Evolutionary conservation across 805 yeast species (phyloP).

Genomic region (Metschnikowia kunwiensis): DNA sequence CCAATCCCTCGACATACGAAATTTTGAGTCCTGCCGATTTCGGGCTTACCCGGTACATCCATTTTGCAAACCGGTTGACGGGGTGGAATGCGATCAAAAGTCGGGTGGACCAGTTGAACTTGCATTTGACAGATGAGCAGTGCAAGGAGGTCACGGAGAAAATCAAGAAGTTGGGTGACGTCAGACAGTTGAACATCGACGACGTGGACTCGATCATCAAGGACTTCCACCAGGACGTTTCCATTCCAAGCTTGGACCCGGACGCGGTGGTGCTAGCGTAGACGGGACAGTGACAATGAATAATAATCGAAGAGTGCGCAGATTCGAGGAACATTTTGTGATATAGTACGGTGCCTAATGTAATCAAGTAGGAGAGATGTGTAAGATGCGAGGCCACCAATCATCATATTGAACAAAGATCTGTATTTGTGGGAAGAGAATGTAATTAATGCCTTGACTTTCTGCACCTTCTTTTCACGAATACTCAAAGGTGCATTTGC

Average conservation of each 20-base stretch:
- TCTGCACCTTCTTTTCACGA: no score
- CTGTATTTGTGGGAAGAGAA: no score
- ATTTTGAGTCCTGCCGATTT: constrained; percentile 92
- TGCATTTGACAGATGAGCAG: constrained; percentile 86
- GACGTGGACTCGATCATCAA: constrained; percentile 96
- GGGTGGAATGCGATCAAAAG: constrained; percentile 99
- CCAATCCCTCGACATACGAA: constrained; percentile 98
- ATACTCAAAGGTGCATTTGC: no score
- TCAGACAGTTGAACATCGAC: constrained; percentile 89
- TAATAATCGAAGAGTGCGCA: no score
- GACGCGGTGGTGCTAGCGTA: constrained; percentile 10
- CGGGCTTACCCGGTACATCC: constrained; percentile 94
- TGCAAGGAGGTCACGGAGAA: constrained; percentile 91
- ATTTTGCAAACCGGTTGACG: constrained; percentile 95
- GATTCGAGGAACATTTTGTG: no score
- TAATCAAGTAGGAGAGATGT: no score
- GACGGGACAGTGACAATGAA: no score
- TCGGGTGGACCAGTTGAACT: constrained; percentile 94
- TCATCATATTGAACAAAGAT: no score
- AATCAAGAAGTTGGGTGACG: constrained; percentile 92
- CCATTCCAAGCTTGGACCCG: constrained; percentile 44
- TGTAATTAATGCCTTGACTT: no score
- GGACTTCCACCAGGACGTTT: constrained; percentile 79
- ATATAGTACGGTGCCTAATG: no score
- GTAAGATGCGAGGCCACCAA: no score